A percentile compares a stretch with the other conserved stretches of the same genome.
Conservation (phyloP, 345 rosid species). For the Kernera saxatilis region DNA sequence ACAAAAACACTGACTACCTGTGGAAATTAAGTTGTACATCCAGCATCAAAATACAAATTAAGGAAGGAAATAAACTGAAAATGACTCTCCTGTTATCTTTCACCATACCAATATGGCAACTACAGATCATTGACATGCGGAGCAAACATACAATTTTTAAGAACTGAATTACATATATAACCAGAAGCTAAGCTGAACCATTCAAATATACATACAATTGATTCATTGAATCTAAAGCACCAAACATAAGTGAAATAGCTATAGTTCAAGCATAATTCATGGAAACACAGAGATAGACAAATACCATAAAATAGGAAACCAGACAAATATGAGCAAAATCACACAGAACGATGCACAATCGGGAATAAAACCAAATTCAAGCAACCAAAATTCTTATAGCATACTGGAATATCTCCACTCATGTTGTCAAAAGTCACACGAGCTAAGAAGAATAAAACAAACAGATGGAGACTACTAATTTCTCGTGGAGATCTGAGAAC, state of each 20-base stretch:
- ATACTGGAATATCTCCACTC: not conserved
- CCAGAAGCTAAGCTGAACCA: not conserved
- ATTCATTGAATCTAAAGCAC: not conserved
- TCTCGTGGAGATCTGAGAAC: conserved; percentile 6
- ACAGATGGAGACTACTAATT: not conserved
- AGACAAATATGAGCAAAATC: not conserved
- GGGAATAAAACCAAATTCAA: not conserved
- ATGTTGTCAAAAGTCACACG: not conserved
- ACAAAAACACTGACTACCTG: not conserved
- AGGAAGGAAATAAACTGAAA: not conserved
- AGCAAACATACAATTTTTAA: not conserved
- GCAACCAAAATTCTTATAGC: not conserved
- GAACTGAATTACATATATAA: not conserved
- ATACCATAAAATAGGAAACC: not conserved
- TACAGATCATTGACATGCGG: not conserved
- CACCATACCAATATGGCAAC: not conserved
- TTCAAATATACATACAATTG: not conserved
- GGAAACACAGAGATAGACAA: not conserved
- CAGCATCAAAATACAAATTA: not conserved
- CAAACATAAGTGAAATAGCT: not conserved
- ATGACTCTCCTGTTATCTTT: not conserved
- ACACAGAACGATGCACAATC: not conserved
- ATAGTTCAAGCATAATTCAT: not conserved
- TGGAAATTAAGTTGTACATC: not conserved
- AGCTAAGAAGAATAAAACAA: not conserved